Evolutionary conservation across 768 basidiomycete genomes (phyloP), one percentile per base, ranked within the genome.

Genomic region (Boletus edulis): DNA sequence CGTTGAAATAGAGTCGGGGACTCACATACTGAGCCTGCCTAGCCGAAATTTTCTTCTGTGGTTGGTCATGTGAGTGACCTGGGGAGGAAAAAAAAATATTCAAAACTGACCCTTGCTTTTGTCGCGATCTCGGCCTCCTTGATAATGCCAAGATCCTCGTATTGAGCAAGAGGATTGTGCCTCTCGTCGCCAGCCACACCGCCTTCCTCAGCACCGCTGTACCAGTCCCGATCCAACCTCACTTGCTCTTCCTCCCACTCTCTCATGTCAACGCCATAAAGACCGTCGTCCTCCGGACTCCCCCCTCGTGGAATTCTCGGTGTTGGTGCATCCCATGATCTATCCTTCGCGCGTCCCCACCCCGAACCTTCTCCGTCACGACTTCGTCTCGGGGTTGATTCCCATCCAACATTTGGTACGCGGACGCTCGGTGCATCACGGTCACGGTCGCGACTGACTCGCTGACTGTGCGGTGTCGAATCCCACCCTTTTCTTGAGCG

Each of bases 181-280:
- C 94, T 94, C 50, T 94, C 94, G 59, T 97, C 91, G 12, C 88
- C 91, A 13, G 89, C 89, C 18, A 94, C 75, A 3, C 83, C 86
- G 20, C 88, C 91, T 56, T 94, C 94, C 65, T 94, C 96, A 22
- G 90, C 91, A 43, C 89, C 87, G 49, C 84, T 87, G 67, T 98
- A 99, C 97, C 97, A 99, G 65, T 98, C 94, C 27, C 97, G 79
- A 71, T 99, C 97, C 65, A 98, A 67, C 55, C 81, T 80, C 13
- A 94, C 80, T 69, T 97, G 94, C 69, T 98, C 97, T 64, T 98
- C 96, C 70, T 98, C 97, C 97, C 96, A 99, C 65, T 97, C 96
- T 47, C 89, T 78, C 42, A 81, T 78, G 66, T 94, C 89, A 29
- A 95, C 70, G 9, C 81, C 84, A 18, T 83, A 71, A 14, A 81